Evolutionary conservation across 1,284 basidiomycete species (phyloP), one percentile per base, ranked within the genome.

Genomic region (Ustilago xerochloae): DNA sequence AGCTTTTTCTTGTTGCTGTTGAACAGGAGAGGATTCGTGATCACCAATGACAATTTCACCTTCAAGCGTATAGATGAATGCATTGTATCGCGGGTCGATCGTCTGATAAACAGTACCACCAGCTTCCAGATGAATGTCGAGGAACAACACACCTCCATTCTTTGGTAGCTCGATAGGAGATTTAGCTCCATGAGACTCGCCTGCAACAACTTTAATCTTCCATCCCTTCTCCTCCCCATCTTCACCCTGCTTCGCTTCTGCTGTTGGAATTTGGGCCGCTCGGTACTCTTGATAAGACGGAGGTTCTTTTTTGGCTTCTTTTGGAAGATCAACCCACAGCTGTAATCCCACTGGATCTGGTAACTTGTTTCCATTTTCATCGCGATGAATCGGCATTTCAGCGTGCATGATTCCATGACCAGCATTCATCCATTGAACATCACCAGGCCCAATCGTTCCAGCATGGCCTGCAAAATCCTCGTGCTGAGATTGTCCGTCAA

Each of bases 251-350:
- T 91, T 90, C 52, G 94, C 91, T 53, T 63, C 45, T 16, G 75
- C 80, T 1, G 75, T 75, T 3, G 82, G 82, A 45, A 86, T 70
- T 88, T 83, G 81, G 8, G 72, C 67, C 2, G 85, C 84, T 24
- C 83, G 82, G 59, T 85, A 85, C 77, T 88, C 88, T 71, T 88
- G 87, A 81, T 88, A 88, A 13, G 78, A 80, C 5, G 88, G 86
- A 22, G 86, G 85, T 60, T 90, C 89, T 89, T 94, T 92, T 86
- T 97, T 98, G 85, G 89, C 89, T 86, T 91, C 83, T 77, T 91
- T 91, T 0, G 95, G 96, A 16, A 98, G 87, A 85, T 97, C 95
- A 46, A 97, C 87, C 96, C 95, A 97, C 26, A 98, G 89, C 81
- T 98, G 95, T 38, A 98, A 87, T 7, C 93, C 95, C 29, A 81